A percentile compares a stretch with the other conserved stretches of the same genome.
Conservation (phyloP, 805 yeast genomes). For the Myxozyma sirexii region DNA sequence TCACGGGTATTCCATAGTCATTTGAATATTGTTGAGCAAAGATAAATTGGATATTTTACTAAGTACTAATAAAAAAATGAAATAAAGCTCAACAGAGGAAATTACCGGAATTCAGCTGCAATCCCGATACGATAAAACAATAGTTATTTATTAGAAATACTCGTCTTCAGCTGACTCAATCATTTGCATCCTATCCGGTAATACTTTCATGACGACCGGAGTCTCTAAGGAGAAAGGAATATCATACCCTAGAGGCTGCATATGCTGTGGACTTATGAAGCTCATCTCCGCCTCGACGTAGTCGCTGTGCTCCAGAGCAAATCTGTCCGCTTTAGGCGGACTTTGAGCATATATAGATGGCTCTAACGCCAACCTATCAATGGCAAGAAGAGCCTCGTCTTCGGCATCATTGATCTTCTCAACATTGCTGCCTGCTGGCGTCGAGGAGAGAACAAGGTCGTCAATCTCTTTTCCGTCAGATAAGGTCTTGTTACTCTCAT, state of each 20-base stretch:
- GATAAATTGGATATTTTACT: background rate
- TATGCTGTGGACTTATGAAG: conserved; percentile 17
- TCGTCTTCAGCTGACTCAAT: conserved; percentile 2
- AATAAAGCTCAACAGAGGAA: conserved; percentile 11
- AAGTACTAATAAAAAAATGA: background rate
- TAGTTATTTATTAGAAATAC: background rate
- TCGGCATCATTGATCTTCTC: background rate
- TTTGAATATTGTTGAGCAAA: no score
- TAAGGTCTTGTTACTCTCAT: background rate
- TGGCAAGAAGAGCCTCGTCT: conserved; percentile 1
- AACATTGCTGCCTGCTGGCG: background rate
- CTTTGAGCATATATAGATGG: background rate
- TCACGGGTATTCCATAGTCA: no score
- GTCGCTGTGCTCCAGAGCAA: background rate
- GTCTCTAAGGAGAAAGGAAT: conserved; percentile 3
- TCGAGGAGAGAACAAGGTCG: background rate
- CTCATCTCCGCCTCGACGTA: conserved; percentile 14
- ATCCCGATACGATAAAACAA: background rate
- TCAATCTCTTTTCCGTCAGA: background rate
- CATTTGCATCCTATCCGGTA: conserved; percentile 3
- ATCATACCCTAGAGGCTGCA: conserved; percentile 13
- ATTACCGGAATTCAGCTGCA: background rate
- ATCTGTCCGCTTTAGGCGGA: background rate
- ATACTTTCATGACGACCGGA: background rate
- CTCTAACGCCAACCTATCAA: conserved; percentile 15